Conservation (phyloP, 176 grass and related monocot genomes). For the Echinochloa phyllopogon region DNA sequence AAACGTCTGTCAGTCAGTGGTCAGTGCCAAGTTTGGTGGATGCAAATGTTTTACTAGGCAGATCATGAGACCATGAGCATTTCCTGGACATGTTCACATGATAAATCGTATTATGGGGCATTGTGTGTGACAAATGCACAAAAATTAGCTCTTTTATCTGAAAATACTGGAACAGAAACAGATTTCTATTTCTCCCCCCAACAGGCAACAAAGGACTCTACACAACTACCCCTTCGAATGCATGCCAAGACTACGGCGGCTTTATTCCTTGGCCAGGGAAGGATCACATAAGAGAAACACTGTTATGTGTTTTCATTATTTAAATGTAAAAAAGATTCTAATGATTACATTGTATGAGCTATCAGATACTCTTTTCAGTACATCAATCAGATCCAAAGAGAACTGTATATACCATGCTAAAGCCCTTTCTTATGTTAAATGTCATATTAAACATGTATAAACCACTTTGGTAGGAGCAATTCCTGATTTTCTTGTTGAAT, state of each 20-base stretch:
- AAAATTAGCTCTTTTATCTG: not conserved
- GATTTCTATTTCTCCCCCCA: too few relatives aligned
- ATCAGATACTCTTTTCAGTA: not conserved
- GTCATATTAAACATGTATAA: slow-evolving; percentile 8
- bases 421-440: not conserved
- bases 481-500: not conserved
- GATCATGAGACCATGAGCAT: too few relatives aligned
- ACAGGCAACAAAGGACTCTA: not conserved
- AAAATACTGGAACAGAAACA: not conserved
- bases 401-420: not conserved
- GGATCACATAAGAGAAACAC: not conserved
- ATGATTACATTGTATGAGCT: not conserved
- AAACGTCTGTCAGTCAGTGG: too few relatives aligned
- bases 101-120: too few relatives aligned
- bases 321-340: not conserved
- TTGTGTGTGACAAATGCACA: too few relatives aligned
- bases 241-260: not conserved
- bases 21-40: not conserved
- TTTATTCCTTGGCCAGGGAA: not conserved
- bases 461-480: not conserved
- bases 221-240: not conserved
- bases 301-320: not conserved
- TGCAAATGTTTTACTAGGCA: too few relatives aligned
- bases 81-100: too few relatives aligned
- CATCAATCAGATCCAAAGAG: not conserved